Evolutionary conservation across 1,284 basidiomycete genomes (phyloP), one percentile per base, ranked within the genome.

Genomic region (Leucoagaricus sp.): DNA sequence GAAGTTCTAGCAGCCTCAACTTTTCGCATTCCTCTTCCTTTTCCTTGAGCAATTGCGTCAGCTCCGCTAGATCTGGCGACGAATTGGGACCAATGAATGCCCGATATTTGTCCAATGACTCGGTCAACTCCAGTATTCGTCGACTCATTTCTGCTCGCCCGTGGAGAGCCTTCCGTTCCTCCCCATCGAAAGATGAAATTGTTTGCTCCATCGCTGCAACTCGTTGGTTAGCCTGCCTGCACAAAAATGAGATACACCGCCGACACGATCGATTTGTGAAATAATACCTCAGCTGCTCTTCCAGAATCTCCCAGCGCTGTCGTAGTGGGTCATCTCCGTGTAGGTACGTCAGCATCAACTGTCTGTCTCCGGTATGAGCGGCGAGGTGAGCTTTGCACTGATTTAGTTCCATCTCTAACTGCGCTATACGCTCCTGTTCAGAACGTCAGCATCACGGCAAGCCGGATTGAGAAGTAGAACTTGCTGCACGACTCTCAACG

Each of bases 311-410:
- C n/a, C 92, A 77, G 64, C 88, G 90, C 21, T 83, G 79, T 10
- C 73, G 69, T 53, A 86, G 82, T 28, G 86, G 81, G 1, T 76
- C 75, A 21, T 80, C 76, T n/a, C 80, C 82, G 47, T 78, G 75
- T 61, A 85, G 75, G 61, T 95, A 77, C 66, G 91, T 92, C 2
- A 77, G 73, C 65, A 96, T 80, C 46, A 93, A 76, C 49, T 91
- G 87, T 59, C 86, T 82, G 31, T 92, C 82, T 5, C 89, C 86
- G 2, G 82, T 78, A 40, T 85, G 75, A 0, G 94, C 92, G 13
- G 91, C 94, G 6, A 96, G 75, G 36, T 85, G 82, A 47, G 90
- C 82, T 67, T 90, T 93, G 59, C 92, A 76, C 29, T 96, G 80
- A 46, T 79, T 80, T 15, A 93, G 77, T 70, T 98, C 93, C 1